Conservation (phyloP, 495 filamentous ascomycete genomes). For the Penicillium turbatum region DNA sequence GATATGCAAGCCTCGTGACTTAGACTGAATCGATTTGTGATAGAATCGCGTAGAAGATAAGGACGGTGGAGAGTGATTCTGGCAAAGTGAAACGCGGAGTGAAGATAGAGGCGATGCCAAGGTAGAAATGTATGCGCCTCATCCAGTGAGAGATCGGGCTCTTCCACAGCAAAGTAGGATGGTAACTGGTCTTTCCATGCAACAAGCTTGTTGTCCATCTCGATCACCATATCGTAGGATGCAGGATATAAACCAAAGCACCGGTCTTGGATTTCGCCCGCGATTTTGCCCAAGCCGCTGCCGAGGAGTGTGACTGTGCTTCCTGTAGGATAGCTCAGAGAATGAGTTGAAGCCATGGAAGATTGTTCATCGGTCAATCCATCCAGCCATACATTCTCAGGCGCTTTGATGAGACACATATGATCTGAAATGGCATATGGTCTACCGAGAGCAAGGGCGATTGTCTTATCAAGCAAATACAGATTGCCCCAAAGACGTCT, state of each 20-base stretch:
- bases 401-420: conserved; percentile 16
- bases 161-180: conserved; percentile 7
- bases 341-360: neutral
- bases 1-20: conserved; percentile 17
- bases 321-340: conserved; percentile 7
- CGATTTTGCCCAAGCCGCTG: conserved; percentile 11
- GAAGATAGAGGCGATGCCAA: conserved; percentile 17
- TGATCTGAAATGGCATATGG: conserved; percentile 18
- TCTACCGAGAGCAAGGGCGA: conserved; percentile 16
- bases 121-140: conserved; percentile 7
- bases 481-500: conserved; percentile 14
- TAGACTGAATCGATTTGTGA: conserved; percentile 14
- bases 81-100: conserved; percentile 18
- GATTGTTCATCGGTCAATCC: conserved; percentile 13
- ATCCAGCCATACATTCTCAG: conserved; percentile 16
- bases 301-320: conserved; percentile 10
- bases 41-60: conserved; percentile 17
- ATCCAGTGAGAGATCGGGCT: conserved; percentile 7
- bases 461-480: conserved; percentile 16
- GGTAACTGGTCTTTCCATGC: conserved; percentile 13
- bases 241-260: conserved; percentile 18
- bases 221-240: conserved; percentile 13
- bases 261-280: conserved; percentile 17
- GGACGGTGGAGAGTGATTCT: conserved; percentile 16
- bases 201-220: conserved; percentile 16